A percentile compares a stretch with the other conserved stretches of the same genome.
Conservation (phyloP, 202 grass and related monocot species). For the Setaria viridis region DNA sequence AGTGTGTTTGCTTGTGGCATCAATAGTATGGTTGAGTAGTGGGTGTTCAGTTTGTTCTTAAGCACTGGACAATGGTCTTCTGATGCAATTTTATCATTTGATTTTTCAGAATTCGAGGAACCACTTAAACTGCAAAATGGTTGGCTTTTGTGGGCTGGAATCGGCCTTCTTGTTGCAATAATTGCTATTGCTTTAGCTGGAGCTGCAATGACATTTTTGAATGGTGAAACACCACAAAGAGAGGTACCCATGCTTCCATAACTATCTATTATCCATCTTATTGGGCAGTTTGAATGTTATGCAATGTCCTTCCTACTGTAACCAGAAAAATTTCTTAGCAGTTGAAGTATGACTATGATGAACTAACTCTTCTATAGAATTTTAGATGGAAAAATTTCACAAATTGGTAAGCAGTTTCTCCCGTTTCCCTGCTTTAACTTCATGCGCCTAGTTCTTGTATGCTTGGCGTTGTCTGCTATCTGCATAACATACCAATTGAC, state of each 20-base stretch:
- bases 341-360: neutral
- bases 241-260: conserved; percentile 54
- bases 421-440: neutral
- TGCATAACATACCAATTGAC: neutral
- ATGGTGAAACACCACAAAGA: conserved; percentile 79
- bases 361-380: neutral
- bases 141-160: conserved; percentile 88
- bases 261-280: conserved; percentile 6
- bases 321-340: neutral
- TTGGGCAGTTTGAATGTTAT: conserved; percentile 1
- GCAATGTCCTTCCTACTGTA: neutral
- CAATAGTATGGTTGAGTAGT: neutral
- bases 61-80: neutral
- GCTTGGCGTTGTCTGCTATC: neutral
- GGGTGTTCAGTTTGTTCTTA: conserved; percentile 14
- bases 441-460: neutral
- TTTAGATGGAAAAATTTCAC: neutral
- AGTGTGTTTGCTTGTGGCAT: neutral
- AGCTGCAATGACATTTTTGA: conserved; percentile 61
- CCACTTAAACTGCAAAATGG: conserved; percentile 82
- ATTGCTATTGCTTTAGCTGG: conserved; percentile 72
- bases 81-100: conserved; percentile 25
- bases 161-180: conserved; percentile 71
- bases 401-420: neutral
- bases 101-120: conserved; percentile 75